Evolutionary conservation across 192 early-diverging fungal genomes (phyloP).

Genomic region (Funneliformis geosporum): DNA sequence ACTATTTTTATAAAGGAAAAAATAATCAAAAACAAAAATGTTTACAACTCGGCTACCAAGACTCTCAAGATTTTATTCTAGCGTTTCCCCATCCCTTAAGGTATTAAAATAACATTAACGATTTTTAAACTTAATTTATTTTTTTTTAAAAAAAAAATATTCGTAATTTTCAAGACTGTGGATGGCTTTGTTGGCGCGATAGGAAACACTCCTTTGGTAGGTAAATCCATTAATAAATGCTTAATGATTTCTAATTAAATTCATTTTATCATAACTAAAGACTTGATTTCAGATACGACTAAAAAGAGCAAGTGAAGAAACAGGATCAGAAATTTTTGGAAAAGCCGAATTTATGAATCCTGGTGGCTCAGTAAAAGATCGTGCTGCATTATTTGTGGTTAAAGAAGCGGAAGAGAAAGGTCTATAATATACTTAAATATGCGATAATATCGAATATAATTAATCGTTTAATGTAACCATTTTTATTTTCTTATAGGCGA

Average conservation of each 20-base stretch:
- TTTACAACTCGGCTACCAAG: background rate
- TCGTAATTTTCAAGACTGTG: constrained; percentile 31
- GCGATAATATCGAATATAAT: background rate
- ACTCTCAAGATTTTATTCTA: background rate
- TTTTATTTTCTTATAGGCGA: constrained; percentile 50
- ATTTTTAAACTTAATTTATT: background rate
- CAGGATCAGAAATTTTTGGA: constrained; percentile 84
- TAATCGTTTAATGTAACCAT: background rate
- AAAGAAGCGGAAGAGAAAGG: constrained; percentile 86
- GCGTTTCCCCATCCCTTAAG: background rate
- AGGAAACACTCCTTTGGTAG: constrained; percentile 90
- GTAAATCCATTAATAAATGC: background rate
- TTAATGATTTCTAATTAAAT: background rate
- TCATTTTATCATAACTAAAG: background rate
- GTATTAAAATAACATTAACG: background rate
- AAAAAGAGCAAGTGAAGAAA: constrained; percentile 68
- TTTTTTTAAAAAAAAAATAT: background rate
- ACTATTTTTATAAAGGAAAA: background rate
- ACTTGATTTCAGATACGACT: constrained; percentile 62
- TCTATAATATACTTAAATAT: constrained; percentile 12
- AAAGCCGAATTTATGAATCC: constrained; percentile 99
- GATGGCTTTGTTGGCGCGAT: constrained; percentile 81
- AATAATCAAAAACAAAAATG: background rate
- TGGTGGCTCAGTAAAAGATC: constrained; percentile 95
- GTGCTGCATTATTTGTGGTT: constrained; percentile 91